These are phyloP conservation scores for Hyphopichia homilentoma DNA, from an alignment of 805 yeast species.

Conservation along the genomic window DNA sequence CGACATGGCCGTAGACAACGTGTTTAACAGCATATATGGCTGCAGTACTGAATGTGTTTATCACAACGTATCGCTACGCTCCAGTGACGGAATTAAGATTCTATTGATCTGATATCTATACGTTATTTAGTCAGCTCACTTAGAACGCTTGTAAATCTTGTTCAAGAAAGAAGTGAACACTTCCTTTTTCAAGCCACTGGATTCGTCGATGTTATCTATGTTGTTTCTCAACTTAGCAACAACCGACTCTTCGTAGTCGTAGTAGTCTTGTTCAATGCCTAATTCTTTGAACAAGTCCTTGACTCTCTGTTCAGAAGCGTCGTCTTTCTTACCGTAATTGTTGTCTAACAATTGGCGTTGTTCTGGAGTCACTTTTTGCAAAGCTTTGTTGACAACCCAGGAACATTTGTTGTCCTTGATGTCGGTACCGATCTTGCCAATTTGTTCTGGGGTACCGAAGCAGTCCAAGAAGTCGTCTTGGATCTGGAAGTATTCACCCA, in stretches of 20 bases:
- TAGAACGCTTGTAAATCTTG: conserved; percentile 92
- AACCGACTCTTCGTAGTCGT: conserved; percentile 75
- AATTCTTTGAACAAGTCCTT: conserved; percentile 73
- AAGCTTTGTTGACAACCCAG: conserved; percentile 94
- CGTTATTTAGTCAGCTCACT: conserved; percentile 45
- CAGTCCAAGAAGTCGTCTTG: conserved; percentile 97
- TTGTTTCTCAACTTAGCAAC: conserved; percentile 60
- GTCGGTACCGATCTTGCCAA: conserved; percentile 98
- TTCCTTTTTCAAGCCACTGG: conserved; percentile 86
- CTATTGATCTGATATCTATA: conserved; percentile 1
- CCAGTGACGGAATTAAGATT: too few species aligned
- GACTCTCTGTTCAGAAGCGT: conserved; percentile 60
- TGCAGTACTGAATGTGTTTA: too few species aligned
- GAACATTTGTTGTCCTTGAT: conserved; percentile 98
- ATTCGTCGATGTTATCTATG: conserved; percentile 77
- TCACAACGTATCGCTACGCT: too few species aligned
- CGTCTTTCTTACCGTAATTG: conserved; percentile 85
- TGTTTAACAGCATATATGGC: too few species aligned
- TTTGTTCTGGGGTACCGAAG: conserved; percentile 95
- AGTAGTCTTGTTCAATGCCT: conserved; percentile 66
- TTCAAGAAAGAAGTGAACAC: conserved; percentile 82
- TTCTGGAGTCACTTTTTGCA: conserved; percentile 69
- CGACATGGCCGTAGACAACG: too few species aligned
- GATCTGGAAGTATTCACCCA: conserved; percentile 98
- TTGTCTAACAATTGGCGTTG: conserved; percentile 81